Percentiles rank a stretch among this genome's conserved stretches.
Evolutionary conservation across 2,329 filamentous ascomycete genomes (phyloP).

Genomic region (Chalaropsis ovoidea): DNA sequence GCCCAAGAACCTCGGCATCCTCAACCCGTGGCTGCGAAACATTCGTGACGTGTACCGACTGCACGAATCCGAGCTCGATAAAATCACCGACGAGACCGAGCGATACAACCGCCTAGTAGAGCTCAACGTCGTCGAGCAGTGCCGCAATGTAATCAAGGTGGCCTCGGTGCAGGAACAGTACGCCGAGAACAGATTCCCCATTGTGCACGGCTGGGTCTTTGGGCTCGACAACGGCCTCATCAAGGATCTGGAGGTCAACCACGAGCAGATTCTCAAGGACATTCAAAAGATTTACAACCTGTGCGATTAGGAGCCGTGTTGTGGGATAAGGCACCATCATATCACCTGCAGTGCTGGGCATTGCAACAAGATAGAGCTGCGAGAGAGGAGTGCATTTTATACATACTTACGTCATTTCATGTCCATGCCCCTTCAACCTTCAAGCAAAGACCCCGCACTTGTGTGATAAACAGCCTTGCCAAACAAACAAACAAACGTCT

Average conservation of each 20-base stretch:
- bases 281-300: conserved; percentile 58
- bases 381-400: background rate
- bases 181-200: conserved; percentile 51
- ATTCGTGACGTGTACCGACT: conserved; percentile 65
- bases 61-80: conserved; percentile 59
- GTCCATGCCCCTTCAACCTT: too few relatives aligned
- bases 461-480: too few relatives aligned
- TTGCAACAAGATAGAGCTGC: background rate
- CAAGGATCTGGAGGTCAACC: conserved; percentile 54
- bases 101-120: conserved; percentile 66
- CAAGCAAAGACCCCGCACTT: too few relatives aligned
- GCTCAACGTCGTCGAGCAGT: conserved; percentile 70
- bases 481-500: too few relatives aligned
- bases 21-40: conserved; percentile 66
- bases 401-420: conserved; percentile 1
- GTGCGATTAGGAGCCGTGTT: conserved; percentile 31
- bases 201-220: conserved; percentile 68
- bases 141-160: conserved; percentile 70
- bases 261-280: conserved; percentile 44
- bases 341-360: background rate
- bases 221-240: conserved; percentile 57
- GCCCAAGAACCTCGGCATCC: conserved; percentile 56
- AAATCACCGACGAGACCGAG: conserved; percentile 47
- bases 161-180: conserved; percentile 66
- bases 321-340: too few relatives aligned